Conservation (phyloP, 768 basidiomycete genomes). For the Mycena galopus region DNA sequence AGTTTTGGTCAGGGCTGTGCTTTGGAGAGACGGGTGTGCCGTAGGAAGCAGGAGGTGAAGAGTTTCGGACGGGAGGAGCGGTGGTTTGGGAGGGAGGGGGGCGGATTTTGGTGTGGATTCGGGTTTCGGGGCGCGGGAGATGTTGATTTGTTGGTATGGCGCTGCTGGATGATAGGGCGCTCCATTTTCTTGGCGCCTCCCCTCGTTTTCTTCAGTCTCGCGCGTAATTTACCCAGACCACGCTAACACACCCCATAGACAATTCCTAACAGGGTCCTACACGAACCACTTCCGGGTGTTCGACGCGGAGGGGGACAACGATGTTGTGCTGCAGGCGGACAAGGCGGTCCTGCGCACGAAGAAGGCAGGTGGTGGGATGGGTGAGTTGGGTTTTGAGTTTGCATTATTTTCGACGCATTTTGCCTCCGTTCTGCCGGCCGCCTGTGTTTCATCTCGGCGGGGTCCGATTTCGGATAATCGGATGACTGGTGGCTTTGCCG, state of each 20-base stretch:
- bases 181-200: no score
- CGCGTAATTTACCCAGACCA: background rate
- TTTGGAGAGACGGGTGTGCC: no score
- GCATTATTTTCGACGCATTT: background rate
- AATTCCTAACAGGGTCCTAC: conserved; percentile 97
- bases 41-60: no score
- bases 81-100: no score
- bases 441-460: background rate
- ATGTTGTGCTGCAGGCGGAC: conserved; percentile 96
- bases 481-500: no score
- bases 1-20: no score
- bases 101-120: background rate
- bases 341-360: conserved; percentile 99
- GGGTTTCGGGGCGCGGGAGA: no score
- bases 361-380: conserved; percentile 66
- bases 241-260: conserved; percentile 59
- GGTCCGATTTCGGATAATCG: no score
- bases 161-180: no score
- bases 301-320: conserved; percentile 86
- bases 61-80: no score
- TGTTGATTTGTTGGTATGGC: no score
- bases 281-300: conserved; percentile 99
- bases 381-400: background rate
- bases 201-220: background rate
- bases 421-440: no score